Base-by-base conservation (phyloP, 176 grass and related monocot species). In the Aegilops speltoides region DNA sequence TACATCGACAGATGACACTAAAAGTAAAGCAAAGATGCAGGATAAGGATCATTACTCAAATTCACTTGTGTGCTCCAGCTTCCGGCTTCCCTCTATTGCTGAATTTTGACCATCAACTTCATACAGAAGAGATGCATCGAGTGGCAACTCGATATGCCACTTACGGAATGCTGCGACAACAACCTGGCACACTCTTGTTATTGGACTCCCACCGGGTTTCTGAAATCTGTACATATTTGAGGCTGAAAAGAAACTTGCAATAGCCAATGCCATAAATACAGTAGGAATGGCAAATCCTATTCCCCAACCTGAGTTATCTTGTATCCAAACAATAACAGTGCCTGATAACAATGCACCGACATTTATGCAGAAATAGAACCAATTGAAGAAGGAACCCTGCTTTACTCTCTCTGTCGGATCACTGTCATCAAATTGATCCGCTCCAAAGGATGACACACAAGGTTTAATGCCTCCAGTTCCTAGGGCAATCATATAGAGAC, bases 311-410 rank as follows among this genome's bases (percentile, higher is more conserved):
- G 71, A 89, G 83, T 95, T 92, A 84, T 98, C 93, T 81, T 95
- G 91, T 72, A 94, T 86, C 89, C 89, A 98, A 46, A 98, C 96
- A 57, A 98, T 87, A 83, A 94, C 65, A 74, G 86, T 95, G 87
- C 93, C 89, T 46, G 91, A 84, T 26, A 95, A 28, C 15, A 98
- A 79, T 64, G 93, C 22, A 40, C 92, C 93, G 1, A 95, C 69
- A 61, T 96, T 96, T 80, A 98, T 94, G 77, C 93, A 95, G 78
- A 98, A 94, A 82, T 95, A 96, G 52, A 96, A 96, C 96, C 96
- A 98, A 73, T 98, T 98, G 68, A 98, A 98, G 86, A 89, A 98
- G 73, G 93, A 98, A 26, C 90, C 89, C 64, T 96, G 95, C 66
- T 89, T 92, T 32, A 61, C 68, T 92, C 93, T 85, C 79, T 98